Base-by-base conservation (phyloP, 2,329 filamentous ascomycete genomes). In the Neodidymelliopsis sp. region DNA sequence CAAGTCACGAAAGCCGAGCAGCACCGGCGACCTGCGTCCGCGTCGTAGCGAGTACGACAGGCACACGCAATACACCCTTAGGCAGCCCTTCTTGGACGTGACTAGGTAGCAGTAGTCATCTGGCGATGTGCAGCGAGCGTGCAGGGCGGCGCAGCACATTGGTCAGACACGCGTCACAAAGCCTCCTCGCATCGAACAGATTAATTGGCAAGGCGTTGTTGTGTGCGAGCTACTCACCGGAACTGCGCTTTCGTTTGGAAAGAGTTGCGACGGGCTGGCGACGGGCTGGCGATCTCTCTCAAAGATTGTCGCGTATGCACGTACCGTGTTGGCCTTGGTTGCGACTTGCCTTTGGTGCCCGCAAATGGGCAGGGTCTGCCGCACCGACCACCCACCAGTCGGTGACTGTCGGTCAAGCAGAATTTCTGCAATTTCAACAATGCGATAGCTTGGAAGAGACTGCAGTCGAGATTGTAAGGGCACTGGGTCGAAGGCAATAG, bases 221-320 rank as follows among this genome's bases (percentile, higher is more conserved):
- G 30, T 42, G 35, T 56, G 45, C 29, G 28, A 28, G 42, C 19
- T 29, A 49, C 36, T 57, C 41, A 58, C 57, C 57, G 59, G 57
- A 55, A 49, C 23, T 23, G 20, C 38, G 16, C 35, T 53, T 49
- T 54, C 40, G 50, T 48, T 25, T 45, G 54, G 57, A 36, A 54
- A 33, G 49, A 15, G 42, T 49, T 51, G 59, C 56, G 57, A 61
- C 23, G 35, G 28, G 15, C 29, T 8, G 13, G 7, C 29, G 7
- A 33, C 7, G 37, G 31, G 40, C 33, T 51, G 36, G 49, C 37
- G 42, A 41, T 50, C 45, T 48, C 47, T 43, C 49, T 49, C 46
- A 36, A 30, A 42, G 24, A 33, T 40, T 19, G 18, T 24, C 40
- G 38, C 47, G 39, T 15, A 18, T 38, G 46, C 34, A 38, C 35